Evolutionary conservation across 2,329 filamentous ascomycete species (phyloP).

Genomic region (Trichoderma harzianum): DNA sequence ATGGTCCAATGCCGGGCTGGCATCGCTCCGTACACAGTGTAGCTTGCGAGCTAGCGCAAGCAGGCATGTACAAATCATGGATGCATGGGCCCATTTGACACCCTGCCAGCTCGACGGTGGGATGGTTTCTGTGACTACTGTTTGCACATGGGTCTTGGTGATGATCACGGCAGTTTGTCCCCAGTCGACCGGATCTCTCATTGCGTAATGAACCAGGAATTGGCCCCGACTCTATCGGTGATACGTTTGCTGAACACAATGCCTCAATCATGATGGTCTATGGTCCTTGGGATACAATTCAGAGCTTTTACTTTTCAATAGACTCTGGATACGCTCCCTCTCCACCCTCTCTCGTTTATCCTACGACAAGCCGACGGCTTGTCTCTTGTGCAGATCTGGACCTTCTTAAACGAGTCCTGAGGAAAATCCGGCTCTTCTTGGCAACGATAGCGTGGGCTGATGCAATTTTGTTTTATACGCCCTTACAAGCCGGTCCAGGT

Average conservation of each 20-base stretch:
- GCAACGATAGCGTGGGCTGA: conserved; percentile 10
- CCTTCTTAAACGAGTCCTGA: conserved; percentile 1
- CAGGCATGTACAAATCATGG: conserved; percentile 5
- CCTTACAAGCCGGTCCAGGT: background rate
- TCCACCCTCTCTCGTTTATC: background rate
- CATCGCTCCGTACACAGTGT: conserved; percentile 8
- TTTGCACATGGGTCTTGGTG: background rate
- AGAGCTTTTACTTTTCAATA: background rate
- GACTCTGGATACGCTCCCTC: background rate
- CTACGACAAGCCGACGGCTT: background rate
- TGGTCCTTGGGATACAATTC: background rate
- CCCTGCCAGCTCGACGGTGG: conserved; percentile 10
- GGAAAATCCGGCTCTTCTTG: background rate
- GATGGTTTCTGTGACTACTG: conserved; percentile 6
- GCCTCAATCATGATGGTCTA: background rate
- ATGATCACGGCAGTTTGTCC: background rate
- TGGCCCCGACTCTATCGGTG: background rate
- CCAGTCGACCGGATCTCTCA: background rate
- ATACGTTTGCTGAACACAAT: background rate
- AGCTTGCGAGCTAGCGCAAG: conserved; percentile 14
- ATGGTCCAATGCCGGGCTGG: conserved; percentile 10
- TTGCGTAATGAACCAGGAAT: background rate
- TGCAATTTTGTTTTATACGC: conserved; percentile 7
- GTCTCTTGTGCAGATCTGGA: background rate
- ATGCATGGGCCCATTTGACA: conserved; percentile 12